A percentile compares a stretch with the other conserved stretches of the same genome.
These are phyloP conservation scores for Elongisporangium prolatum DNA, from an alignment of 352 stramenopile species.

Conservation along the genomic window DNA sequence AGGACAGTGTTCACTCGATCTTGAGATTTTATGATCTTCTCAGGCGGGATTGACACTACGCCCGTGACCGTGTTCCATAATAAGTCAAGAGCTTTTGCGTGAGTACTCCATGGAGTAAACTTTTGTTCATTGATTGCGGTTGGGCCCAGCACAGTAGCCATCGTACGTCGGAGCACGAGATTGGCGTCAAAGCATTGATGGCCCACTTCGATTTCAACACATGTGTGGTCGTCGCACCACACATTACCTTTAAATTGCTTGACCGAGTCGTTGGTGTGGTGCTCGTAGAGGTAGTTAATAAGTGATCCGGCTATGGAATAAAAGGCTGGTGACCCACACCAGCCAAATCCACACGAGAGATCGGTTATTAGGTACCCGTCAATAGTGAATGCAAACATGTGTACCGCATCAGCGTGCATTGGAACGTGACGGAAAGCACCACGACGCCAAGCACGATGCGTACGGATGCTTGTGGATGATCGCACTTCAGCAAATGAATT, in stretches of 20 bases:
- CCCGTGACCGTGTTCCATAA: slow-evolving; percentile 3
- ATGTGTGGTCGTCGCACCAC: slow-evolving; percentile 12
- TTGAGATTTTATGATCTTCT: slow-evolving; percentile 5
- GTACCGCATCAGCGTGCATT: slow-evolving; percentile 13
- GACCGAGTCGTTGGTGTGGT: neutral
- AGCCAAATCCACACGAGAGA: slow-evolving; percentile 13
- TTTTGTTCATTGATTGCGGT: slow-evolving; percentile 2
- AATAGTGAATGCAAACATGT: slow-evolving; percentile 18
- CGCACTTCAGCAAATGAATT: slow-evolving; percentile 7
- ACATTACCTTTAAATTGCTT: neutral
- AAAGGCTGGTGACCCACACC: slow-evolving; percentile 12
- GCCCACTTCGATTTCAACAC: slow-evolving; percentile 1
- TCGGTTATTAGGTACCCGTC: slow-evolving; percentile 15
- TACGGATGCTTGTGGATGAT: slow-evolving; percentile 4
- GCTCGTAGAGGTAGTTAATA: slow-evolving; percentile 16
- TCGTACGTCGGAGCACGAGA: neutral
- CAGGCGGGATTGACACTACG: neutral
- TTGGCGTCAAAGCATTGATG: slow-evolving; percentile 2
- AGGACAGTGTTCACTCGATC: neutral
- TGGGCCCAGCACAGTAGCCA: slow-evolving; percentile 4
- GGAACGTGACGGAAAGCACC: slow-evolving; percentile 24
- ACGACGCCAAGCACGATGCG: slow-evolving; percentile 23
- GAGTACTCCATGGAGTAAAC: slow-evolving; percentile 4
- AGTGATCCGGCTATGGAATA: slow-evolving; percentile 12
- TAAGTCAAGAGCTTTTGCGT: slow-evolving; percentile 5